Base-by-base conservation (phyloP, 2,329 filamentous ascomycete species). In the Lithohypha guttulata region DNA sequence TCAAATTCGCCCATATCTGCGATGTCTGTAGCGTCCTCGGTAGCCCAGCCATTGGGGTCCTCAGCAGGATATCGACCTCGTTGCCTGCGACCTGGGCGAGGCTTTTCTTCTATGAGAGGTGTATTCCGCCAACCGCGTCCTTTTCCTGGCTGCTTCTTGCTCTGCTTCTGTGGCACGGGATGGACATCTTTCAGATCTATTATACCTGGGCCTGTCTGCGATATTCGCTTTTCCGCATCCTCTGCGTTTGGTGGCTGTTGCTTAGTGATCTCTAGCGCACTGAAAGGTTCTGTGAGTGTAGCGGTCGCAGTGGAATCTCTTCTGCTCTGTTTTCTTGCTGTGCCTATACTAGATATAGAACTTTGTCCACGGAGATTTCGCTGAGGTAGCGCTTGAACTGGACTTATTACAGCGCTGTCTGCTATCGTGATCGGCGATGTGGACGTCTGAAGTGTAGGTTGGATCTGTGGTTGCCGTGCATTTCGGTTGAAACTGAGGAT, bases 1-100 rank as follows among this genome's bases (percentile, higher is more conserved):
- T 96, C 89, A 52, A 96, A 96, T 45, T 96, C 91, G 8, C 83
- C 84, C 68, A 91, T 75, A 56, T 93, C 89, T 61, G 89, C 84
- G 15, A 91, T 84, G 56, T 96, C 91, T 0, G 85, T 95, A 15
- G 89, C 87, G 54, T 96, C 89, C 56, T 95, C 91, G 0, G 89
- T 95, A 3, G 84, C 86, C 87, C 89, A 96, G 3, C 85, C 89
- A 56, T 85, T 93, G 29, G 84, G 61, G 39, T 71, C 66, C 41
- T 75, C 70, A 6, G 51, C 73, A 22, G 53, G 47, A 49, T 62
- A 61, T 48, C 60, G 55, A 59, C 60, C 53, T 45, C 59, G 56
- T 45, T 62, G 65, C 47, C 68, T 66, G 19, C 66, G 65, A 40
- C 65, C 64, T 20, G 55, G 58, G 57, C 59, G 50, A 59, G 66